A percentile compares a stretch with the other conserved stretches of the same genome.
Evolutionary conservation across 164 flowering plant genomes (phyloP).

Genomic region (Tetracentron sinense): DNA sequence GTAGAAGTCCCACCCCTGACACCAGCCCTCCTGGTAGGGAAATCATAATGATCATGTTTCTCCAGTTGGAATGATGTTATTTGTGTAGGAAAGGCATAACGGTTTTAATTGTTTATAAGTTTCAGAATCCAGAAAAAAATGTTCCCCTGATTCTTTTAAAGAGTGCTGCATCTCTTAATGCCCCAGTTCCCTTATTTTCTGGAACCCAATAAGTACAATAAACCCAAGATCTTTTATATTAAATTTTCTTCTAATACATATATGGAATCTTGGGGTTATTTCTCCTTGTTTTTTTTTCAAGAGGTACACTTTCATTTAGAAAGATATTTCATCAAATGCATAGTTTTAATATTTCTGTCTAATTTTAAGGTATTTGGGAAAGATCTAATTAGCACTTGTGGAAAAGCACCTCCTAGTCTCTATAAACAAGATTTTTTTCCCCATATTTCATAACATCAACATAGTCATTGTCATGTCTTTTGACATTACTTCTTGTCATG

Average conservation of each 20-base stretch:
- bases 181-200: background rate
- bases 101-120: background rate
- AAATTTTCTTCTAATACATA: too few species aligned
- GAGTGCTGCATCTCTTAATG: too few species aligned
- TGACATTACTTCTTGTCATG: background rate
- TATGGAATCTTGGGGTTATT: too few species aligned
- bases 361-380: too few species aligned
- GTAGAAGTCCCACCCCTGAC: constrained; percentile 43
- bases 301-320: too few species aligned
- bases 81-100: background rate
- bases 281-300: too few species aligned
- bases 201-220: background rate
- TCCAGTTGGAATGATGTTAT: background rate
- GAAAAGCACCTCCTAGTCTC: too few species aligned
- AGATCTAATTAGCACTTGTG: too few species aligned
- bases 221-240: too few species aligned
- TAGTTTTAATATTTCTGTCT: too few species aligned
- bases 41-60: background rate
- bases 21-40: constrained; percentile 44
- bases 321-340: too few species aligned
- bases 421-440: background rate
- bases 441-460: background rate
- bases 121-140: background rate
- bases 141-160: background rate
- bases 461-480: background rate